Base-by-base conservation (phyloP, 805 yeast genomes). In the baker's yeast (Saccharomyces cerevisiae) region DNA sequence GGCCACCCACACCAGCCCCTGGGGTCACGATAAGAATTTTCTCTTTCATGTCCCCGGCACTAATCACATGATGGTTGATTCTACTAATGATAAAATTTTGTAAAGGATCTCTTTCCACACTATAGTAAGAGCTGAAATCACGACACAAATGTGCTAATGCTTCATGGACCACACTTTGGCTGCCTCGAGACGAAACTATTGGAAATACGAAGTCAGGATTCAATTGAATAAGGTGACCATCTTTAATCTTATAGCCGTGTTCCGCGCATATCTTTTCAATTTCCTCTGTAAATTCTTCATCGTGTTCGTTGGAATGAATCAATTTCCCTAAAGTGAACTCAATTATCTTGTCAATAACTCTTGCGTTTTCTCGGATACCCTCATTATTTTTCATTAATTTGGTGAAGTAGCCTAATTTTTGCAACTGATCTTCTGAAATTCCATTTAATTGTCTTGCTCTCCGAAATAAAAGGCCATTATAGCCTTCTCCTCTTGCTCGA, bases 1-100 rank as follows among this genome's bases (percentile, higher is more conserved):
- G 71, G 59, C 89, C 73, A 0, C 96, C 96, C 27, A 87, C 73
- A 0, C 98, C 98, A 1, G 94, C 81, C 0, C 98, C 98, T 0
- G 98, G 97, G 1, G 88, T 79, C 3, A 91, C 70, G 0, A 89
- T 76, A 11, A 80, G 69, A 0, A 87, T 79, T 5, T 72, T 70
- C 30, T 70, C 68, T 6, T 58, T 49, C 6, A 43, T 74, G 58
- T 11, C 17, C 43, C 22, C 43, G 17, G 43, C 9, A 17, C 43
- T 17, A 17, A 17, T 4, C 13, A 36, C 43, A 21, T 17, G 59
- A 3, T 59, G 50, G 2, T 68, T 62, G 22, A 85, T 65, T 47
- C 81, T 81, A 0, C 59, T 49, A 1, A 65, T 60, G 14, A 89
- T 74, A 57, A 82, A 89, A 0, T 73, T 64, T 30, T 81, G 58